A percentile compares a stretch with the other conserved stretches of the same genome.
Conservation (phyloP, 106 monocot genomes). For the Allium cepa region DNA sequence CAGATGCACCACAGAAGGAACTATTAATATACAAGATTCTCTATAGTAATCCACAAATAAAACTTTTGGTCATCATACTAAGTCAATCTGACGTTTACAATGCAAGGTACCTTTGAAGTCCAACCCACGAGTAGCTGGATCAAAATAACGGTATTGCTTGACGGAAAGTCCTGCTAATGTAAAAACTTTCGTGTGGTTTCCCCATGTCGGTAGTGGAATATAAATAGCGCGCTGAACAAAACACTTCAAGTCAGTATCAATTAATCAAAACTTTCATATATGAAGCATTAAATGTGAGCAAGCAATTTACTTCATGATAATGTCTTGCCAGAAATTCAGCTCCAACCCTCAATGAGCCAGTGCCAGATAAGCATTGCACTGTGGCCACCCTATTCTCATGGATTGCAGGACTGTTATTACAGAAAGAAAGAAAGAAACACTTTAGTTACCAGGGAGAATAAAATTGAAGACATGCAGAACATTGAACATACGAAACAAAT, state of each 20-base stretch:
- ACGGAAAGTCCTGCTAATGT: conserved; percentile 71
- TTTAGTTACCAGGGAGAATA: background rate
- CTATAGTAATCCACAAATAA: background rate
- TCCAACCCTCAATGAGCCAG: conserved; percentile 96
- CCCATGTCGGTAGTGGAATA: conserved; percentile 93
- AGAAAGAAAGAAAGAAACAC: background rate
- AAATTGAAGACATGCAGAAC: background rate
- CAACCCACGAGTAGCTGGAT: conserved; percentile 80
- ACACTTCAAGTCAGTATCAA: background rate
- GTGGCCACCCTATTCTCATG: conserved; percentile 83
- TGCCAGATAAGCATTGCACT: conserved; percentile 92
- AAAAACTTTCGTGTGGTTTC: conserved; percentile 94
- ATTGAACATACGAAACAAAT: background rate
- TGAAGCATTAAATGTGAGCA: background rate
- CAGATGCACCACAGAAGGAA: too few species aligned
- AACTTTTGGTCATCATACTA: background rate
- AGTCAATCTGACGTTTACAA: too few species aligned
- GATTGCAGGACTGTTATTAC: conserved; percentile 67
- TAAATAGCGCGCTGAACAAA: conserved; percentile 70
- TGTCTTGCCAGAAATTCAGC: conserved; percentile 87
- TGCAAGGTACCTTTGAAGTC: conserved; percentile 60
- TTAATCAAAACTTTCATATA: background rate
- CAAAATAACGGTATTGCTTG: conserved; percentile 87
- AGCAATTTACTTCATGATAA: conserved; percentile 56
- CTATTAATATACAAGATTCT: background rate